Evolutionary conservation across 1,139 yeast species (phyloP), one percentile per base, ranked within the genome.

Genomic region (Pichia sp.): DNA sequence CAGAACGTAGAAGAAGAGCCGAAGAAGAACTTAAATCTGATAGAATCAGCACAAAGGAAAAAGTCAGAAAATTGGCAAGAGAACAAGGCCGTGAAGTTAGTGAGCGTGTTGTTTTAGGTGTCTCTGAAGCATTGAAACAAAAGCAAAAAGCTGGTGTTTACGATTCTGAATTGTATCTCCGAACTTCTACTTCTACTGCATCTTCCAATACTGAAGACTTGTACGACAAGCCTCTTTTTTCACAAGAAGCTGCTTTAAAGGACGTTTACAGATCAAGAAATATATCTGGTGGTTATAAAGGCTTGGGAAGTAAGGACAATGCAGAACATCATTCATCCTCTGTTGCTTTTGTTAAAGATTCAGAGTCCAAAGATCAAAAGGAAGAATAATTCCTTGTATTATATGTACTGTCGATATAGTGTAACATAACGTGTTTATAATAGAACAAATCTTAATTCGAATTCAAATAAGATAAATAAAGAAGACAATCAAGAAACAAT

Each of bases 141-240:
- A 46, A 47, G 30, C 47, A 48, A 17, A 54, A 51, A 34, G 83
- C 76, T 41, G 65, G 72, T 1, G 72, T 71, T 50, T 78, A 77
- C 56, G 88, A 82, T 58, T 72, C 85, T 1, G 68, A 85, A 21
- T 60, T 82, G 31, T 79, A 72, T 53, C 62, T 76, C 11, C 72
- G 72, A 34, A 74, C 75, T 5, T 71, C 77, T 3, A 61, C 62
- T 11, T 54, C 68, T 1, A 66, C 70, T 17, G 64, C 69, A 7
- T 66, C 69, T 34, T 67, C 68, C 45, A 48, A 55, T 21, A 75
- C 72, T 32, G 81, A 76, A 46, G 77, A 75, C 54, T 66, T 77
- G 3, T 83, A 82, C 55, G 84, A 79, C 53, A 70, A 65, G 46
- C 80, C 86, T 1, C 61, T 83, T 31, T 82, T 81, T 58, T 66